A percentile compares a stretch with the other conserved stretches of the same genome.
phyloP scores from a whole-genome alignment of 306 rosid genomes.

The Vicia sativa region DNA sequence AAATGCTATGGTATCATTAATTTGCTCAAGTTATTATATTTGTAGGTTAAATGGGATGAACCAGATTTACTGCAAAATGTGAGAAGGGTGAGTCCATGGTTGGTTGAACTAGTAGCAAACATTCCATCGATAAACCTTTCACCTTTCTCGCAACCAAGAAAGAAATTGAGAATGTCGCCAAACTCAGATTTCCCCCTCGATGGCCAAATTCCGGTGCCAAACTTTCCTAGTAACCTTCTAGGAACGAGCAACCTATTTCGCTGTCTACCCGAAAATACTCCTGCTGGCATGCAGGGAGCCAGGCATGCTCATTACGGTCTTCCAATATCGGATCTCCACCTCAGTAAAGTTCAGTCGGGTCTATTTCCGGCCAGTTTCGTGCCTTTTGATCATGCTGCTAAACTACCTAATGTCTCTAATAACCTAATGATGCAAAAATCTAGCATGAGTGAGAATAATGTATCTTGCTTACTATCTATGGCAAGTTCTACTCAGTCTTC shows the following conservation, averaged over 20 bases:
- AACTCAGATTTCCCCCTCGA: conserved; percentile 69
- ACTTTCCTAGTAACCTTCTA: conserved; percentile 60
- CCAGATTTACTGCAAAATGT: conserved; percentile 91
- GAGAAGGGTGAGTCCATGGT: conserved; percentile 90
- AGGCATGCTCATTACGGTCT: conserved; percentile 91
- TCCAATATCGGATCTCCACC: conserved; percentile 71
- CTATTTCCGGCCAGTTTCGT: conserved; percentile 59
- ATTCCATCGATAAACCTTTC: conserved; percentile 76
- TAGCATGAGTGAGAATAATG: conserved; percentile 56
- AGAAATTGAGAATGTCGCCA: conserved; percentile 74
- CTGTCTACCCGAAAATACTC: conserved; percentile 73
- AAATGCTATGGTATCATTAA: conserved; percentile 19
- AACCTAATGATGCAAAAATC: conserved; percentile 54
- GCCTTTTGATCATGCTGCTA: conserved; percentile 52
- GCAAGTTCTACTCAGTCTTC: conserved; percentile 54
- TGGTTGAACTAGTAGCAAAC: conserved; percentile 80
- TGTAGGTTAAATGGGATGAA: conserved; percentile 94
- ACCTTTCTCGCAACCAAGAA: conserved; percentile 79
- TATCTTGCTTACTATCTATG: conserved; percentile 70
- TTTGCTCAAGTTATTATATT: conserved; percentile 23
- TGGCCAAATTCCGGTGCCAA: conserved; percentile 58
- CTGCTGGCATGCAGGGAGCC: conserved; percentile 99
- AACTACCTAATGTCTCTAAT: conserved; percentile 46
- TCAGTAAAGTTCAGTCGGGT: conserved; percentile 68
- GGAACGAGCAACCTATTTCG: conserved; percentile 63